phyloP scores from a whole-genome alignment of 2,329 filamentous ascomycete species.

The Botrytis porri region DNA sequence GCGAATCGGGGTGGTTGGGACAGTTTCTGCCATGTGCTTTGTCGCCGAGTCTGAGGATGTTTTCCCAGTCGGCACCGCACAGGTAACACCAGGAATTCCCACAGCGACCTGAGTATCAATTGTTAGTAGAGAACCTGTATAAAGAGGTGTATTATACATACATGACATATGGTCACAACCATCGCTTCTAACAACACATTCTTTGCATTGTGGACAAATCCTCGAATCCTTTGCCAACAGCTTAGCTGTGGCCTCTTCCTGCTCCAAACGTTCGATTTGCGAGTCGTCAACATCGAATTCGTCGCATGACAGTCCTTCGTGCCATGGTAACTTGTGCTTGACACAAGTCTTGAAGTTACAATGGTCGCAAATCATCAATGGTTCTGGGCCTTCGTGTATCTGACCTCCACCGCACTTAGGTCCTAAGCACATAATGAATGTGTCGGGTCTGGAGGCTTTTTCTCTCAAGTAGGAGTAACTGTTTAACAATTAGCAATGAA shows the following conservation, averaged over 20 bases:
- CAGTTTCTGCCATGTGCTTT: slow-evolving; percentile 24
- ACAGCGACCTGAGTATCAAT: slow-evolving; percentile 21
- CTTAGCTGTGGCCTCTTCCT: slow-evolving; percentile 31
- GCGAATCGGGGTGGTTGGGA: slow-evolving; percentile 1
- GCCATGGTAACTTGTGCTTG: slow-evolving; percentile 31
- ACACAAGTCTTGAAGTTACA: slow-evolving; percentile 29
- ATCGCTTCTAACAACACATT: slow-evolving; percentile 25
- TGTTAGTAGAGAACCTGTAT: neutral
- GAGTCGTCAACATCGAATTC: slow-evolving; percentile 29
- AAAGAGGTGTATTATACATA: neutral
- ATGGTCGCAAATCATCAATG: slow-evolving; percentile 28
- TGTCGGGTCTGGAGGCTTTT: neutral
- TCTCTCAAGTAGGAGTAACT: slow-evolving; percentile 11
- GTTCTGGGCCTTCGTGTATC: slow-evolving; percentile 21
- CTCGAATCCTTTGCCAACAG: slow-evolving; percentile 26
- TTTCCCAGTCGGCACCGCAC: slow-evolving; percentile 28
- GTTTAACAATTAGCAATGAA: neutral
- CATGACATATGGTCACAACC: slow-evolving; percentile 33
- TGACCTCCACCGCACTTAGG: slow-evolving; percentile 27
- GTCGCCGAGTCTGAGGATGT: slow-evolving; percentile 26
- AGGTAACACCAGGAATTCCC: slow-evolving; percentile 30
- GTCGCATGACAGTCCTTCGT: slow-evolving; percentile 28
- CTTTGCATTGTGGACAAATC: slow-evolving; percentile 28
- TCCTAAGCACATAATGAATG: slow-evolving; percentile 23
- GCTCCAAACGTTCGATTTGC: slow-evolving; percentile 31